Percentiles rank a stretch among this genome's conserved stretches.
Evolutionary conservation across 345 rosid species (phyloP).

Genomic region (Populus ilicifolia): DNA sequence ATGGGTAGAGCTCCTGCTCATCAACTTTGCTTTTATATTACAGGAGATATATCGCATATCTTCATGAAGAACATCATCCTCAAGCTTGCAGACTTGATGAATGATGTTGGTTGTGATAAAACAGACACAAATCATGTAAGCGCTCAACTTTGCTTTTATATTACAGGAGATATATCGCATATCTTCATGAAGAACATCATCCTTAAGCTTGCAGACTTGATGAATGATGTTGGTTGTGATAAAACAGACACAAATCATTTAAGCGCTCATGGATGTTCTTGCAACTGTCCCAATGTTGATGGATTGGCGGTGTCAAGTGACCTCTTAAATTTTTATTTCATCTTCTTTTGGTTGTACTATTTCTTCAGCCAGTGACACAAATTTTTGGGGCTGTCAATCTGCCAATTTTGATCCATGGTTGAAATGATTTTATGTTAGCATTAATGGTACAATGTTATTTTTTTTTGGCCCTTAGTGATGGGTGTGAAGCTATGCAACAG

Average conservation of each 20-base stretch:
- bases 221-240: conserved; percentile 39
- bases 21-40: conserved; percentile 20
- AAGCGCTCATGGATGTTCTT: conserved; percentile 26
- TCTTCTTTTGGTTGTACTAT: not conserved
- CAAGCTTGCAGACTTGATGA: conserved; percentile 66
- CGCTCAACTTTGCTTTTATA: conserved; percentile 10
- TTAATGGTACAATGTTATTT: no score
- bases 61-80: conserved; percentile 52
- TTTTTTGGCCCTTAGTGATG: no score
- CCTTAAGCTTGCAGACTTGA: conserved; percentile 62
- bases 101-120: conserved; percentile 29
- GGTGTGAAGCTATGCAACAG: no score
- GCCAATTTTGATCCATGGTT: no score
- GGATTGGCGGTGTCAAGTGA: not conserved
- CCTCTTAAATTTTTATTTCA: not conserved
- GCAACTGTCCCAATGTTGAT: not conserved
- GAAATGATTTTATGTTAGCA: no score
- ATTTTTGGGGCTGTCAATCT: not conserved
- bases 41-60: conserved; percentile 56
- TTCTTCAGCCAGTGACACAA: not conserved
- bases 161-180: conserved; percentile 58
- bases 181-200: conserved; percentile 51
- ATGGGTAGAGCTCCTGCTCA: conserved; percentile 1
- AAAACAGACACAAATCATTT: conserved; percentile 41
- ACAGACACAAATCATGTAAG: conserved; percentile 52